A percentile compares a stretch with the other conserved stretches of the same genome.
These are phyloP conservation scores for Smittium culicis DNA, from an alignment of 371 early-diverging fungal genomes.

Conservation along the genomic window DNA sequence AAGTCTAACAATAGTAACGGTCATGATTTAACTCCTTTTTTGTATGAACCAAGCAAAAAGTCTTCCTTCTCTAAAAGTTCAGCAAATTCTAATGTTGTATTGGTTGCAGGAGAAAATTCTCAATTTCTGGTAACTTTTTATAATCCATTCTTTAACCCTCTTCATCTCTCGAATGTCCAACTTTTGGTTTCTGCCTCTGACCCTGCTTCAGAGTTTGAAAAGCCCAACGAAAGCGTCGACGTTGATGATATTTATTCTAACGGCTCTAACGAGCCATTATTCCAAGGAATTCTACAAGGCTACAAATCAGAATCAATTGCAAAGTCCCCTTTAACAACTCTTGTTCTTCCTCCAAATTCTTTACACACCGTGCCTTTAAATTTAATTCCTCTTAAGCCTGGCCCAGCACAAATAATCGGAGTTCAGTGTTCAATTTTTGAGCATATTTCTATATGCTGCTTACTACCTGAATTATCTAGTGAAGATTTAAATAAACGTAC, in stretches of 20 bases:
- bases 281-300: slow-evolving; percentile 3
- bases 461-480: slow-evolving; percentile 16
- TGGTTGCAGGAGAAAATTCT: slow-evolving; percentile 18
- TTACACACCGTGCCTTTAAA: slow-evolving; percentile 18
- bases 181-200: slow-evolving; percentile 11
- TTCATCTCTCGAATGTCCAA: slow-evolving; percentile 18
- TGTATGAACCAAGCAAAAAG: slow-evolving; percentile 23
- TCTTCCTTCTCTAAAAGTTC: background rate
- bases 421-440: slow-evolving; percentile 20
- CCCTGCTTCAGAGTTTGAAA: background rate
- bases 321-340: background rate
- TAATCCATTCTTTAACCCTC: slow-evolving; percentile 25
- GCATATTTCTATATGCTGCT: slow-evolving; percentile 17
- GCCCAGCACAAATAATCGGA: slow-evolving; percentile 17
- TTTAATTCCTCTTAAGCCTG: slow-evolving; percentile 13
- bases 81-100: slow-evolving; percentile 14
- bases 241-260: background rate
- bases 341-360: slow-evolving; percentile 15
- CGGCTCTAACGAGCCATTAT: slow-evolving; percentile 11
- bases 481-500: slow-evolving; percentile 8
- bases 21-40: slow-evolving; percentile 21
- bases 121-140: slow-evolving; percentile 21
- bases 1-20: background rate
- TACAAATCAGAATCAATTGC: background rate
- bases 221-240: background rate